Conservation (phyloP, 768 basidiomycete species). For the Cubamyces sp. region DNA sequence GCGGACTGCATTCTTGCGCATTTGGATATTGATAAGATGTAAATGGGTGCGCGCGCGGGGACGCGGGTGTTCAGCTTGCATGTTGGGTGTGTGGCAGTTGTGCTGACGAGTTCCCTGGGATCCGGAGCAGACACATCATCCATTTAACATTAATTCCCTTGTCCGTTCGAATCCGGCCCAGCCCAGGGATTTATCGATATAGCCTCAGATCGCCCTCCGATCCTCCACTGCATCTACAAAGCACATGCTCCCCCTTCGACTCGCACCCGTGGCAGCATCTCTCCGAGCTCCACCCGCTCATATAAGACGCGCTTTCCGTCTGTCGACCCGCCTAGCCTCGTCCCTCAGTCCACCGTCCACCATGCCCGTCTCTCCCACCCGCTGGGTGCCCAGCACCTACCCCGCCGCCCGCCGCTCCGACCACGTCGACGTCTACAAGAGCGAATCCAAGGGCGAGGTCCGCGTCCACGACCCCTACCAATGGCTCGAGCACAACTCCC, state of each 20-base stretch:
- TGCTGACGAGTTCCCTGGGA: conserved; percentile 19
- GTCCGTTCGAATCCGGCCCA: too few species aligned
- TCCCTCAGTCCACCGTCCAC: conserved; percentile 12
- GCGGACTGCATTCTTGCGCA: conserved; percentile 5
- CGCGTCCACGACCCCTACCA: conserved; percentile 71
- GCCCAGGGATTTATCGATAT: conserved; percentile 18
- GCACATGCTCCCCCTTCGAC: conserved; percentile 26
- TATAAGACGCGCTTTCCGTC: conserved; percentile 22
- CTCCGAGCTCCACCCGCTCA: conserved; percentile 28
- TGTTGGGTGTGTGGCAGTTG: conserved; percentile 4
- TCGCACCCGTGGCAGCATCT: conserved; percentile 21
- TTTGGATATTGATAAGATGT: conserved; percentile 9
- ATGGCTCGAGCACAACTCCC: conserved; percentile 69
- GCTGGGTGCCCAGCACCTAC: conserved; percentile 63
- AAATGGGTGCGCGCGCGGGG: neutral
- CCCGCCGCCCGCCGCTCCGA: conserved; percentile 68
- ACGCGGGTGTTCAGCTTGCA: neutral
- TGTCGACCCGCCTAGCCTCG: conserved; percentile 19
- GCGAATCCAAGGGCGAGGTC: conserved; percentile 62
- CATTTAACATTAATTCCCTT: too few species aligned
- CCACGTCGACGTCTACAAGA: conserved; percentile 71
- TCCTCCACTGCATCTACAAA: conserved; percentile 22
- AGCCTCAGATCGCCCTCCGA: conserved; percentile 21
- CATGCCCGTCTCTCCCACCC: conserved; percentile 40
- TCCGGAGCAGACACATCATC: conserved; percentile 10